Base-by-base conservation (phyloP, 208 protist species). In the Novymonas esmeraldas region DNA sequence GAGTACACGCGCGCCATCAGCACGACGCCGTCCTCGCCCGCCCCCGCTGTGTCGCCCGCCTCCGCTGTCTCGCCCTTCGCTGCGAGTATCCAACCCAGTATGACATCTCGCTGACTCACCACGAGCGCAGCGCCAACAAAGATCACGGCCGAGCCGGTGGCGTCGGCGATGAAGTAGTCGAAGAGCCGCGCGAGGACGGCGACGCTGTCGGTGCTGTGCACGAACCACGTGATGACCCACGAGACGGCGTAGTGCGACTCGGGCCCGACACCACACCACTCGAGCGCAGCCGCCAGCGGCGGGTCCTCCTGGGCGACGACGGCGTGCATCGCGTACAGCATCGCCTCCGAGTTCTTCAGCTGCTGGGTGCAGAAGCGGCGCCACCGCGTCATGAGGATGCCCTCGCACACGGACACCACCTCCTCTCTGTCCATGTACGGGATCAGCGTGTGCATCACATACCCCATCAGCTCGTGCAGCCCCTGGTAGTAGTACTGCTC, bases 151-250 rank as follows among this genome's bases (percentile, higher is more conserved):
- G 73, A 60, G 31, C 76, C 78, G 36, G 74, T 64, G 34, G 81
- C 78, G 46, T 94, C 82, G 0, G 54, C 78, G 22, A 96, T 62
- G 51, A 92, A 86, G 73, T 85, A 91, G 70, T 93, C 88, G 61
- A 96, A 90, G 31, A 96, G 52, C 0, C 84, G 81, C 10, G 68
- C 73, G 16, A 94, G 63, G n/a, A 80, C 70, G 1, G 60, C 44
- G 9, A 66, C 24, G 66, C 84, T 82, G 20, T 81, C 60, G 46
- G 91, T 60, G 42, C 70, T 67, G 76, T 93, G 86, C 18, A 78
- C 73, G 63, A 84, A 96, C 91, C 91, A 96, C 54, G 91, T 96
- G 48, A 96, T 92, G 16, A 96, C 62, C 88, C 91, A 96, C 44
- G 86, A 77, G 31, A 94, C 79, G 6, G 86, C 86, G 77, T 94